Evolutionary conservation across 73 alveolate genomes (phyloP), one percentile per base, ranked within the genome.

Genomic region (Paramecium sexaurelia): DNA sequence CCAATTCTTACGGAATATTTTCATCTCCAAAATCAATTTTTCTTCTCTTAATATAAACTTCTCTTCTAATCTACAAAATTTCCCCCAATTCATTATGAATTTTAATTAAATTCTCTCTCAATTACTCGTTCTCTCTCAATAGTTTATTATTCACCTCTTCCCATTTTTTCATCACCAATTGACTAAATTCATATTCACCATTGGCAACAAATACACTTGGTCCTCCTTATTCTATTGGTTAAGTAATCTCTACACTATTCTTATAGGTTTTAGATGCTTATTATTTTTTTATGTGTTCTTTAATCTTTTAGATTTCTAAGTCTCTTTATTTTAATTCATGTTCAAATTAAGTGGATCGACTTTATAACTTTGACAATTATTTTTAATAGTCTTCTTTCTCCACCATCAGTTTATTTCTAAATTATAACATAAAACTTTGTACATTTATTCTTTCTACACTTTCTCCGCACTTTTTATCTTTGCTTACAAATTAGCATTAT

Each of bases 321-420:
- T 57, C 82, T 3, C 39, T 3, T 11, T 57, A 24, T 24, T 57
- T 57, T 57, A 57, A 20, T 57, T 57, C 82, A 57, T 57, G 82
- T 24, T 57, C 82, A 57, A 57, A 57, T 57, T 57, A 24, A 1
- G 82, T 57, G 5, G 33, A 24, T 3, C 82, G 33, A 57, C 82
- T 57, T 27, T 57, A 57, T 22, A 57, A 57, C 17, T 57, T 57
- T 3, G 33, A 57, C 17, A 20, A 47, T 32, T 68, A 68, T 68
- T 68, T 68, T n/a, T 32, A 75, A 36, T 32, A 40, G 6, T 75
- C 69, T 20, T 69, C 85, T 32, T 69, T 69, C 85, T 69, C 85
- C 2, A 24, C 4, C 7, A 69, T 27, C 4, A 69, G 26, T 69
- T 69, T 69, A 22, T 69, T 35, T 13, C 83, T 61, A 61, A 61